Evolutionary conservation across 306 rosid genomes (phyloP), one percentile per base, ranked within the genome.

Genomic region (Cicer pinnatifidum): DNA sequence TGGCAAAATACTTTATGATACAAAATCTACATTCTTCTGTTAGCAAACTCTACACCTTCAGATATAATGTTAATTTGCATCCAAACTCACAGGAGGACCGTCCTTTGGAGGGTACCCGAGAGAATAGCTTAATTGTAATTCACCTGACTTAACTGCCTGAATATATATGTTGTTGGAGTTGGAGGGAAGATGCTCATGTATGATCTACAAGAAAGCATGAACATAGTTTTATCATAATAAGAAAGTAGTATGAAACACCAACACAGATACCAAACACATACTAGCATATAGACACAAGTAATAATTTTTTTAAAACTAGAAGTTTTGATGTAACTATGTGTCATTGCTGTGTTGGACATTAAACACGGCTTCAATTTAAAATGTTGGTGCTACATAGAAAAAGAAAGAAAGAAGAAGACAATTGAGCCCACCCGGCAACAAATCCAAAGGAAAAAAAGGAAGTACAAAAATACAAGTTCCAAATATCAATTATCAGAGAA

Each of bases 151-250:
- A 58, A 67, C 17, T 63, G 69, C 76, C 71, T 80, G 89, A 66
- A 78, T 53, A 82, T 78, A 85, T 81, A 88, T 56, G 85, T 67
- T 86, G 80, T 72, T 78, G 80, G 84, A 80, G 79, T 69, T 74
- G 77, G 90, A 84, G 40, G 87, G 86, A 72, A 89, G 86, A 80
- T 88, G 91, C 41, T 91, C 96, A 79, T 83, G 93, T 10, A 84
- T 70, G 19, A 82, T 67, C 97, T 89, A 69, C 58, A 84, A 6
- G 23, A 38, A 78, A 68, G 44, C 75, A 54, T 17, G 47, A 8
- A 65, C 17, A 60, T 40, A 11, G 76, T 79, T 63, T 61, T 69
- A 38, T 11, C 37, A 50, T 28, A 28, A 28, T 11, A 8, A 23
- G 7, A 40, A 51, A 61, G 11, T 53, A 11, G 2, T 57, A 11